Evolutionary conservation across 129 eudicot species (phyloP).

Genomic region (Artemisia tridentata): DNA sequence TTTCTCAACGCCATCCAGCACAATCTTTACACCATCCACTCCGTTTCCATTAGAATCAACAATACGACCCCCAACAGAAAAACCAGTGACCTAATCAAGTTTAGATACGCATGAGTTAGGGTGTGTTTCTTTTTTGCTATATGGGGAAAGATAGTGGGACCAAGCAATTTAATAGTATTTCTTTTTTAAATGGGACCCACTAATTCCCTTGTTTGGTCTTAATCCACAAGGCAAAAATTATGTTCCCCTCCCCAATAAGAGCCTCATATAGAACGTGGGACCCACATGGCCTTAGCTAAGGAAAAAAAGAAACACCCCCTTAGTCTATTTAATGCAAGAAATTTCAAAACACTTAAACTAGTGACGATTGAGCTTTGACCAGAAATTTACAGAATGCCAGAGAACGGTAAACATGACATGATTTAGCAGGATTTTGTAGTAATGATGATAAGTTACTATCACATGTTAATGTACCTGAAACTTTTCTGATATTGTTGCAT

Average conservation of each 20-base stretch:
- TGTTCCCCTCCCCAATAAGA: no score
- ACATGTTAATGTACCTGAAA: constrained; percentile 66
- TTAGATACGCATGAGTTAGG: constrained; percentile 1
- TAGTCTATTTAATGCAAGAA: constrained; percentile 14
- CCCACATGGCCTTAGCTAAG: no score
- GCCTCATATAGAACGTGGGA: no score
- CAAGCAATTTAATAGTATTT: no score
- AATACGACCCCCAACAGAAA: constrained; percentile 98
- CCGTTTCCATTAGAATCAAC: constrained; percentile 79
- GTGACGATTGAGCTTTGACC: constrained; percentile 4
- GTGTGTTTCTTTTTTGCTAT: no score
- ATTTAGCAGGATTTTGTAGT: background rate
- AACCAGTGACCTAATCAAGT: constrained; percentile 81
- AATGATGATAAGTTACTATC: constrained; percentile 2
- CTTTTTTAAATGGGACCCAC: no score
- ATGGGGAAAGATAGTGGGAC: no score
- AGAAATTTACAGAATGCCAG: constrained; percentile 14
- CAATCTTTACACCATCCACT: constrained; percentile 68
- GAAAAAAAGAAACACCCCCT: no score
- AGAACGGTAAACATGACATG: constrained; percentile 10
- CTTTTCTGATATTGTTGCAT: constrained; percentile 60
- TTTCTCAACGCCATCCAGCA: constrained; percentile 88
- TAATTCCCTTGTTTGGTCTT: no score
- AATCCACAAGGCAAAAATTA: no score
- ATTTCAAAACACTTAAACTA: constrained; percentile 13